Percentiles rank a stretch among this genome's conserved stretches.
These are phyloP conservation scores for Monarda citriodora DNA, from an alignment of 305 asterid genomes.

Conservation along the genomic window DNA sequence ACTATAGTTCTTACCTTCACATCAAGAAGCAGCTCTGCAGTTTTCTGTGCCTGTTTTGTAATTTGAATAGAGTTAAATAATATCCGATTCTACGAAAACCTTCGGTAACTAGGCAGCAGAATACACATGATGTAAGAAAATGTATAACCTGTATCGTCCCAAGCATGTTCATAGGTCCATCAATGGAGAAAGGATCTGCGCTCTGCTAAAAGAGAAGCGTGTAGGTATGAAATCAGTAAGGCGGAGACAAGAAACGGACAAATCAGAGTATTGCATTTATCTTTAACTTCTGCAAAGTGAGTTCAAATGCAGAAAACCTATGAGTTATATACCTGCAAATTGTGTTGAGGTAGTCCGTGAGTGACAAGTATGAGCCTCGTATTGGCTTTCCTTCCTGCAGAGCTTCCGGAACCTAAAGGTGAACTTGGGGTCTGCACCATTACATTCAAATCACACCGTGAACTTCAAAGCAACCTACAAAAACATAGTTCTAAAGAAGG, in stretches of 20 bases:
- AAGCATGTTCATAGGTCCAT: constrained; percentile 77
- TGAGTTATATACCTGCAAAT: constrained; percentile 39
- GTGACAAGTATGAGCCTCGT: constrained; percentile 62
- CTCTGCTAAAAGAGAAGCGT: constrained; percentile 34
- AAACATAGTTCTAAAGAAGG: constrained; percentile 20
- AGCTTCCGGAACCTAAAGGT: constrained; percentile 61
- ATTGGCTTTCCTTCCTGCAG: constrained; percentile 80
- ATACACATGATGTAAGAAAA: background rate
- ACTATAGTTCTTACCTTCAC: constrained; percentile 60
- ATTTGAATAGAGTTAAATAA: background rate
- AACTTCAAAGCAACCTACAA: constrained; percentile 54
- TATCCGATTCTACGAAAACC: constrained; percentile 7
- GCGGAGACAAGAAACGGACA: background rate
- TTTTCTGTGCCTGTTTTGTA: constrained; percentile 83
- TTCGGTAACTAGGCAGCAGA: background rate
- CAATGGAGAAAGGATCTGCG: constrained; percentile 34
- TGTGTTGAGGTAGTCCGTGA: constrained; percentile 62
- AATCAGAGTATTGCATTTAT: background rate
- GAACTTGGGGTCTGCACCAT: constrained; percentile 95
- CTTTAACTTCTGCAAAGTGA: background rate
- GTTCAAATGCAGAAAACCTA: constrained; percentile 7
- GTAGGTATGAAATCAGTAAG: background rate
- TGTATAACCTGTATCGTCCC: constrained; percentile 69
- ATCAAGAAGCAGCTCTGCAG: constrained; percentile 90
- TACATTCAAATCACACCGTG: constrained; percentile 51